Evolutionary conservation across 1,284 basidiomycete genomes (phyloP).

Genomic region (Cerioporus squamosus): DNA sequence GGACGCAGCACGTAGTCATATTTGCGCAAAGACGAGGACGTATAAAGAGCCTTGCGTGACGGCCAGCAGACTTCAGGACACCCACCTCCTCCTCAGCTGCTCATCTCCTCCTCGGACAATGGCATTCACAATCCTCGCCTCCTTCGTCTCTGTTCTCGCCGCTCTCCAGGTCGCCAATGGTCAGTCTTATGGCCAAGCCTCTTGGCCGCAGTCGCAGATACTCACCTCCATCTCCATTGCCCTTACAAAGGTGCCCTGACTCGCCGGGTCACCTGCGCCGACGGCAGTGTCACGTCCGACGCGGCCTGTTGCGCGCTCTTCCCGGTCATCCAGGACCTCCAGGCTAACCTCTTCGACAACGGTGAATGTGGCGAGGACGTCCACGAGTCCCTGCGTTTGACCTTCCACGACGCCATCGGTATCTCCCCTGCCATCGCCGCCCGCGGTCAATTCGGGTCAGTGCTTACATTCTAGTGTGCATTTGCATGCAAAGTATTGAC

Average conservation of each 20-base stretch:
- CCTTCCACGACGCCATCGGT: conserved; percentile 35
- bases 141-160: conserved; percentile 12
- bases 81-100: background rate
- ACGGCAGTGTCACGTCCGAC: conserved; percentile 34
- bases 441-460: conserved; percentile 10
- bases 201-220: background rate
- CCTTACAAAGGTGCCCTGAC: conserved; percentile 2
- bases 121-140: conserved; percentile 12
- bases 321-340: conserved; percentile 40
- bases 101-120: conserved; percentile 1
- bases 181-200: background rate
- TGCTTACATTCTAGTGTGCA: too few species aligned
- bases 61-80: conserved; percentile 2
- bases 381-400: conserved; percentile 33
- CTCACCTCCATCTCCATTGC: background rate
- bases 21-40: background rate
- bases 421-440: conserved; percentile 17
- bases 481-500: too few species aligned
- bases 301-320: conserved; percentile 42
- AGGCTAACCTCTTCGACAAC: conserved; percentile 40
- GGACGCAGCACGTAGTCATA: background rate
- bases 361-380: conserved; percentile 28
- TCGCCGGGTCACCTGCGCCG: conserved; percentile 19
- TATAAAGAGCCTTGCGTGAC: conserved; percentile 5
- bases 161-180: conserved; percentile 11